A percentile compares a stretch with the other conserved stretches of the same genome.
Conservation (phyloP, 169 alveolate genomes). For the Plasmodium relictum region DNA sequence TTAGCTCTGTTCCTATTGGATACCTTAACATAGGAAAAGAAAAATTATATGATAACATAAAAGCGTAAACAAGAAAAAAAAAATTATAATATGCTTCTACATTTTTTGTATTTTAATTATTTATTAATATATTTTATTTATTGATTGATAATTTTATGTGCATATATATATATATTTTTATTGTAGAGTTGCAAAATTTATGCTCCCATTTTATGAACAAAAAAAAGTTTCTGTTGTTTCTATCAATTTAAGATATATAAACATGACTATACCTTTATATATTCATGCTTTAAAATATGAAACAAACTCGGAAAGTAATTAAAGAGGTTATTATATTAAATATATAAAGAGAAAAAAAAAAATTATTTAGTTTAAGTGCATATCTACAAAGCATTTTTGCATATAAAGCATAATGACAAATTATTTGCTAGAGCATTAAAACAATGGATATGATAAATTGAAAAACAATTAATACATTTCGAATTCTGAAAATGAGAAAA, state of each 20-base stretch:
- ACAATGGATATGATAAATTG: conserved; percentile 60
- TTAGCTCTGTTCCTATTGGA: conserved; percentile 75
- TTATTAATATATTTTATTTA: too few relatives aligned
- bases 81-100: too few relatives aligned
- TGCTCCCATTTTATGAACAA: conserved; percentile 60
- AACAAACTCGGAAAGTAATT: neutral
- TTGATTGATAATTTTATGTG: too few relatives aligned
- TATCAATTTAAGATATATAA: conserved; percentile 46
- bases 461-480: conserved; percentile 42
- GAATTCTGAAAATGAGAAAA: conserved; percentile 27
- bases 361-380: neutral
- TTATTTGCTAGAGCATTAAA: conserved; percentile 50
- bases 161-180: neutral
- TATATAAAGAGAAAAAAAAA: conserved; percentile 1
- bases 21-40: conserved; percentile 58
- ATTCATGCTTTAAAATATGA: conserved; percentile 61
- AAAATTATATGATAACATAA: conserved; percentile 60
- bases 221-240: conserved; percentile 63
- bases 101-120: too few relatives aligned
- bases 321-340: too few relatives aligned
- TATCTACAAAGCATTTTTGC: conserved; percentile 48
- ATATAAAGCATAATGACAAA: conserved; percentile 47
- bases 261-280: conserved; percentile 71
- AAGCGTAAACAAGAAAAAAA: conserved; percentile 19
- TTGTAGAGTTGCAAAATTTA: conserved; percentile 30